These are phyloP conservation scores for Alternaria sp. DNA, from an alignment of 2,329 filamentous ascomycete species.

Conservation along the genomic window DNA sequence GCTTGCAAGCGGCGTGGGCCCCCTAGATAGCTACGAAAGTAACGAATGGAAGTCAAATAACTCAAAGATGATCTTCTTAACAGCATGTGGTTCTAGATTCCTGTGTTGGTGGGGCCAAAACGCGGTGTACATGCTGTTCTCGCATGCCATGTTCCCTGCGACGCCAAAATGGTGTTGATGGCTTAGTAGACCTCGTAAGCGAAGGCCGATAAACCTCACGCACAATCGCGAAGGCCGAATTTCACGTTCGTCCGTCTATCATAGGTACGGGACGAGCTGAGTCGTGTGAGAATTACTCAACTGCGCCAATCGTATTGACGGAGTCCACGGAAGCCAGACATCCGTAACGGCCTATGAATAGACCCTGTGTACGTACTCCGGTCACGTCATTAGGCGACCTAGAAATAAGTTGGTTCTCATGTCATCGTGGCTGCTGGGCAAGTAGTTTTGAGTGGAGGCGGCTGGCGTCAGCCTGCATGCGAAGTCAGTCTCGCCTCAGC, in stretches of 20 bases:
- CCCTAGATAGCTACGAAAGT: neutral
- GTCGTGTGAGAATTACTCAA: neutral
- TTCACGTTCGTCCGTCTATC: neutral
- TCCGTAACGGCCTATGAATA: slow-evolving; percentile 3
- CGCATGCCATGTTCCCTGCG: slow-evolving; percentile 1
- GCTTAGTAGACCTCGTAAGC: neutral
- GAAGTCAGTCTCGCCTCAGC: slow-evolving; percentile 16
- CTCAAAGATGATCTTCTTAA: neutral
- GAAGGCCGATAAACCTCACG: neutral
- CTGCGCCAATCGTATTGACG: neutral
- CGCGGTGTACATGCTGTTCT: slow-evolving; percentile 7
- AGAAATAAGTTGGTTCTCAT: neutral
- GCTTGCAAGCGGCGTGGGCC: neutral
- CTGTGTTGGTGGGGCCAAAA: slow-evolving; percentile 1
- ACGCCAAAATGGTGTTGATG: slow-evolving; percentile 5
- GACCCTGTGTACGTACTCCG: neutral
- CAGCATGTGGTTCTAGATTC: neutral
- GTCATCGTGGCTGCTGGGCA: neutral
- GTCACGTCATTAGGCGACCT: neutral
- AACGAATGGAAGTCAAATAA: neutral
- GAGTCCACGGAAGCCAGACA: neutral
- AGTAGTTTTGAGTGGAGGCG: slow-evolving; percentile 1
- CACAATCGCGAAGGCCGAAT: neutral
- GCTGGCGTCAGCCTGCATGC: slow-evolving; percentile 24
- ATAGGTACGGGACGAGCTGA: neutral